Conservation (phyloP, 345 rosid species). For the Camelina sativa region DNA sequence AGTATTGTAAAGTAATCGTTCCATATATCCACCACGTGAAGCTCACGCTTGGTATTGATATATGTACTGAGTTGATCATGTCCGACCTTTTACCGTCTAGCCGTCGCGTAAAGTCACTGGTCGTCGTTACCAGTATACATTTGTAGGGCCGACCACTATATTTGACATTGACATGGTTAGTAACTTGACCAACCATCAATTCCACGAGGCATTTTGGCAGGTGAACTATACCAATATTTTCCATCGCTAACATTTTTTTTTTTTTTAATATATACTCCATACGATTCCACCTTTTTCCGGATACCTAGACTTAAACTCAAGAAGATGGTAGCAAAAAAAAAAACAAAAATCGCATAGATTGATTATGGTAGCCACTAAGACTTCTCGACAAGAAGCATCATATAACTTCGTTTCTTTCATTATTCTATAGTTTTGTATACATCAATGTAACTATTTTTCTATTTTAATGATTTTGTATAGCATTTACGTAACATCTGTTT, state of each 20-base stretch:
- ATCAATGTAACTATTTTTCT: background rate
- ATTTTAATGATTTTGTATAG: background rate
- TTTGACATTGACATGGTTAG: background rate
- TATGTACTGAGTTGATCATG: too few relatives aligned
- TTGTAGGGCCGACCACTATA: background rate
- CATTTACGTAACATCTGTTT: background rate
- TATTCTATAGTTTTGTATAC: background rate
- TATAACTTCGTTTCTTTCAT: background rate
- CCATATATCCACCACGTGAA: too few relatives aligned
- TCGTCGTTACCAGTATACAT: background rate
- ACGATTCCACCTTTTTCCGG: background rate
- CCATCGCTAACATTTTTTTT: background rate
- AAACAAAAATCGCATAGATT: too few relatives aligned
- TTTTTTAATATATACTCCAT: too few relatives aligned
- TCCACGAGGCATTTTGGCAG: conserved; percentile 47
- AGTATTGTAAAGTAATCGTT: too few relatives aligned
- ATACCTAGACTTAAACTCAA: background rate
- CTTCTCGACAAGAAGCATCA: background rate
- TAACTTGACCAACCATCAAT: conserved; percentile 36
- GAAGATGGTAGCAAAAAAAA: background rate
- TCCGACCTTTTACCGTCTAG: too few relatives aligned
- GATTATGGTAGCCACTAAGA: too few relatives aligned
- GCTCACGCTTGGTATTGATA: too few relatives aligned
- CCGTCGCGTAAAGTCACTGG: too few relatives aligned
- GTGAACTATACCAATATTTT: conserved; percentile 36